Conservation (phyloP, 768 basidiomycete species). For the Russula sp. region DNA sequence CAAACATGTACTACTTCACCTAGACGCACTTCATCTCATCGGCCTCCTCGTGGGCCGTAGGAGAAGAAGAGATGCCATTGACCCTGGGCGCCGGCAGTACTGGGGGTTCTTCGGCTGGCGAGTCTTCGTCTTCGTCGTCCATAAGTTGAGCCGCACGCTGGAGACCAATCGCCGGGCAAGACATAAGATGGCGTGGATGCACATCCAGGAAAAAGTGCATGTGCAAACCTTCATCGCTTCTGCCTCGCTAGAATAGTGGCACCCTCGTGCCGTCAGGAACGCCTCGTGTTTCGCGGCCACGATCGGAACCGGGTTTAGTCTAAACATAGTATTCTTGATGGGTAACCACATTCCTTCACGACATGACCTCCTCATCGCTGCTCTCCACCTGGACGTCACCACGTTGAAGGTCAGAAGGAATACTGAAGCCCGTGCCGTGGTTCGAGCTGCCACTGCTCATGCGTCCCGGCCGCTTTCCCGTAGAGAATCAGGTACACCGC, state of each 20-base stretch:
- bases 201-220: not conserved
- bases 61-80: slow-evolving; percentile 5
- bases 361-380: slow-evolving; percentile 62
- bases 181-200: slow-evolving; percentile 4
- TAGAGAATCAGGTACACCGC: slow-evolving; percentile 68
- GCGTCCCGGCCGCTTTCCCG: slow-evolving; percentile 47
- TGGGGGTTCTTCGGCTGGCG: not conserved
- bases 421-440: slow-evolving; percentile 63
- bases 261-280: slow-evolving; percentile 71
- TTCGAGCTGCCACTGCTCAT: too few relatives aligned
- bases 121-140: slow-evolving; percentile 57
- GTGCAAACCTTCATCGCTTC: slow-evolving; percentile 81
- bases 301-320: slow-evolving; percentile 29
- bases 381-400: slow-evolving; percentile 52
- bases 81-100: not conserved
- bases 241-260: slow-evolving; percentile 87
- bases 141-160: slow-evolving; percentile 62
- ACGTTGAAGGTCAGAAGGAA: slow-evolving; percentile 41
- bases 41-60: not conserved
- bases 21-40: slow-evolving; percentile 3
- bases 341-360: slow-evolving; percentile 58
- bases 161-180: slow-evolving; percentile 18
- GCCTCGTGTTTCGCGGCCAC: slow-evolving; percentile 78
- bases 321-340: slow-evolving; percentile 1
- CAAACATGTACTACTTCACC: not conserved